Conservation (phyloP, 2,329 filamentous ascomycete genomes). For the Diplodia sapinea region DNA sequence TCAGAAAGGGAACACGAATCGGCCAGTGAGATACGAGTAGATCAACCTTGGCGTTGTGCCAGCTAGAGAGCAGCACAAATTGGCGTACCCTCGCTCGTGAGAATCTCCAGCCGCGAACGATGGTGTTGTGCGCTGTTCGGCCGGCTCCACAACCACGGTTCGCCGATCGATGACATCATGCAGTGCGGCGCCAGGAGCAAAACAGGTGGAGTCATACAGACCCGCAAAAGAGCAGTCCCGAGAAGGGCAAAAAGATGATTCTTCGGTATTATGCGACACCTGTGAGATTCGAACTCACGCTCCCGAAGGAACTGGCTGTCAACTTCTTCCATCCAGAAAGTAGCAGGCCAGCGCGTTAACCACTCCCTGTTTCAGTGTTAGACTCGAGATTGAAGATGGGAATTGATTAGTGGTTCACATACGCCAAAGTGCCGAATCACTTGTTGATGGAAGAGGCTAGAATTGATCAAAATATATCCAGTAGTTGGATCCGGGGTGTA, state of each 20-base stretch:
- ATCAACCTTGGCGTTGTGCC: too few relatives aligned
- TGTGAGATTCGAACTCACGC: constrained; percentile 30
- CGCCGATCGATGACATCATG: neutral
- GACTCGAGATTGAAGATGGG: too few relatives aligned
- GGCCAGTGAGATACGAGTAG: neutral
- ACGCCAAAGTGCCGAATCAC: too few relatives aligned
- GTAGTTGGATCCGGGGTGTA: too few relatives aligned
- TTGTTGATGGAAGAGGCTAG: neutral
- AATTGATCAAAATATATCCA: neutral
- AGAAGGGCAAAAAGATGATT: constrained; percentile 10
- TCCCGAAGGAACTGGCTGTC: constrained; percentile 31
- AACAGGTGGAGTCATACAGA: neutral
- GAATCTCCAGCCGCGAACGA: too few relatives aligned
- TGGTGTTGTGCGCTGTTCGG: too few relatives aligned
- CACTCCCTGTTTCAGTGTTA: constrained; percentile 5
- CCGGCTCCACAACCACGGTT: neutral
- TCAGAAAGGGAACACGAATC: neutral
- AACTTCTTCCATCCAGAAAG: neutral
- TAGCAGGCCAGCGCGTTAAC: constrained; percentile 32
- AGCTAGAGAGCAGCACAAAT: too few relatives aligned
- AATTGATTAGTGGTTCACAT: too few relatives aligned
- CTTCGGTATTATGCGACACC: constrained; percentile 21
- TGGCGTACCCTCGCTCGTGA: too few relatives aligned
- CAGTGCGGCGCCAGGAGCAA: neutral
- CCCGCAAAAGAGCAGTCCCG: neutral